Evolutionary conservation across 2,329 filamentous ascomycete genomes (phyloP), one percentile per base, ranked within the genome.

Genomic region (Aspergillus terreus): DNA sequence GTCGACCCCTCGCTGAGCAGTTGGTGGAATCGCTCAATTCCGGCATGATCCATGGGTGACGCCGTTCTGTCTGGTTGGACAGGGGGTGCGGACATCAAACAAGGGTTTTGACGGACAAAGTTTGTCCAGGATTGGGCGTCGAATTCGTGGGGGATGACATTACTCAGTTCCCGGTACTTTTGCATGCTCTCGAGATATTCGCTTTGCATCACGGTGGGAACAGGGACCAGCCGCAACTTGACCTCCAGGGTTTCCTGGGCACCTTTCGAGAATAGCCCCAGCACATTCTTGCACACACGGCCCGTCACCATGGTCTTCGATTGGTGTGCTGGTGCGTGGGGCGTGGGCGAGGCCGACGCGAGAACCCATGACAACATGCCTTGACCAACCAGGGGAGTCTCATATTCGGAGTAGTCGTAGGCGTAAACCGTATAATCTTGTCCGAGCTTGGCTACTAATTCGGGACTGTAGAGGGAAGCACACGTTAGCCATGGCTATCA

Each of bases 401-500:
- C 92, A 58, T 89, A 88, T 73, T 99, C 94, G 11, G 94, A 96
- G 71, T 92, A 97, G 71, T 99, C 94, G 75, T 90, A 90, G 27
- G 92, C 91, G 72, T 99, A 99, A 51, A 99, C 85, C n/a, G 91
- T 94, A 73, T 94, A 99, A 74, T 99, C 92, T 71, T 82, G 75
- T 73, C 87, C 79, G 54, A 86, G 68, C 77, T 87, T 78, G 66
- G 83, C 82, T 44, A 91, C 77, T 43, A 99, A 81, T 73, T 99
- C 94, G 35, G 94, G 94, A 67, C 94, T 97, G 52, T 43, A 51
- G 46, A 19, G n/a, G 40, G 35, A 36, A 21, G 30, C 6, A 38
- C 14, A 38, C 35, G 45, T 42, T 51, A 55, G 52, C 35, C 40
- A 21, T 2, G 19, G 47, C 33, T 10, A 40, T 15, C 14, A 44